phyloP scores from a whole-genome alignment of 768 basidiomycete species.

The Agrocybe pediades region DNA sequence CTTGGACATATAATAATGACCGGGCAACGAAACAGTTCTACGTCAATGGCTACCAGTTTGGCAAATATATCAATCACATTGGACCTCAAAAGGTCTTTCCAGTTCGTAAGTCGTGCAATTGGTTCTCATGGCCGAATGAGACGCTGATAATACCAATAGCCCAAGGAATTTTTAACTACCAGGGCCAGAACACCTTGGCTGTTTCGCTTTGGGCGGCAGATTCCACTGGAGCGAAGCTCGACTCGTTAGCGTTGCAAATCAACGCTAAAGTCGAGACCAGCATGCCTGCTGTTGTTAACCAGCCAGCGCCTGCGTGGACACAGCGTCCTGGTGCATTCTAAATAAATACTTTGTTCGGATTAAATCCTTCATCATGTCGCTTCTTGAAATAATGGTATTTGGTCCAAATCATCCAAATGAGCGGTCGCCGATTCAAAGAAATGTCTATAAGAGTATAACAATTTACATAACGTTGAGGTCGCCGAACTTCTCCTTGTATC shows the following conservation, averaged over 20 bases:
- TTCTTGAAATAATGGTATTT: background rate
- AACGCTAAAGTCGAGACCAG: conserved; percentile 41
- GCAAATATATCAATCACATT: conserved; percentile 46
- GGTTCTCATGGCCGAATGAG: conserved; percentile 35
- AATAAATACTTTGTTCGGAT: background rate
- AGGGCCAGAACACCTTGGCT: conserved; percentile 47
- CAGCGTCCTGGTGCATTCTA: conserved; percentile 29
- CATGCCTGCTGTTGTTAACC: conserved; percentile 34
- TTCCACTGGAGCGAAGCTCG: conserved; percentile 40
- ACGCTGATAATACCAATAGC: conserved; percentile 24
- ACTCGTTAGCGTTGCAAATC: conserved; percentile 37
- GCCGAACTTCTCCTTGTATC: conserved; percentile 96
- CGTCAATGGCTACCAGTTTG: conserved; percentile 47
- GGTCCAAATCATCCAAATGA: background rate
- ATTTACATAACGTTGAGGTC: conserved; percentile 88
- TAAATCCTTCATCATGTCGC: background rate
- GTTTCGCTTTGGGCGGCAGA: conserved; percentile 49
- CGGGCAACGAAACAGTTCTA: conserved; percentile 29
- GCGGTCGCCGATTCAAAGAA: background rate
- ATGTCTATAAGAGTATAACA: conserved; percentile 20
- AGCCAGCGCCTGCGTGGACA: conserved; percentile 34
- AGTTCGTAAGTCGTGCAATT: conserved; percentile 38
- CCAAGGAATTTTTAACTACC: conserved; percentile 52
- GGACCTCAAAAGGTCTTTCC: conserved; percentile 45
- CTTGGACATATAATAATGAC: background rate